Evolutionary conservation across 1,284 basidiomycete species (phyloP).

Genomic region (Leccinum solheimii): DNA sequence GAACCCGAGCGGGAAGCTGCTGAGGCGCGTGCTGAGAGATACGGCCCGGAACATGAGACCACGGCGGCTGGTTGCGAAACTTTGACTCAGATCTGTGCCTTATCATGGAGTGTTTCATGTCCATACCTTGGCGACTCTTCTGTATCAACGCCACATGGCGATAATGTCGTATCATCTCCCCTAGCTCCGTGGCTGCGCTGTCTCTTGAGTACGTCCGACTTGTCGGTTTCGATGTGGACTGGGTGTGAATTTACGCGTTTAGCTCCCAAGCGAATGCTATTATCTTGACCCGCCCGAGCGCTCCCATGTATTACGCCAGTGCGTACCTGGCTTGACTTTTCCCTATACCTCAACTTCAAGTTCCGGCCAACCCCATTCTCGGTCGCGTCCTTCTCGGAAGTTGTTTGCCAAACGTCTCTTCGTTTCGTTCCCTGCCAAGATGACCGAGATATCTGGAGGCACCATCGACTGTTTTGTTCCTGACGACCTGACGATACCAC

Average conservation of each 20-base stretch:
- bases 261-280: not conserved
- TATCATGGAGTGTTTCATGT: not conserved
- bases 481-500: constrained; percentile 69
- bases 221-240: not conserved
- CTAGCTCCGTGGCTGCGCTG: not conserved
- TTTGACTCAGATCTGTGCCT: constrained; percentile 18
- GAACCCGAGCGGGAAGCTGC: constrained; percentile 70
- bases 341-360: not conserved
- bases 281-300: not conserved
- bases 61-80: constrained; percentile 18
- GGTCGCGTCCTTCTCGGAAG: not conserved
- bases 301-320: not conserved
- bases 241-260: not conserved
- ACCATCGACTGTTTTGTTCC: constrained; percentile 54
- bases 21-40: constrained; percentile 47
- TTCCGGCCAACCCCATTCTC: not conserved
- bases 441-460: constrained; percentile 45
- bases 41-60: constrained; percentile 28
- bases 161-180: not conserved
- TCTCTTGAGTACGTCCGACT: not conserved
- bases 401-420: not conserved
- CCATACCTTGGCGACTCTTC: not conserved
- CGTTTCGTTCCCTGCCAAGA: constrained; percentile 1
- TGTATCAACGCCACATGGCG: not conserved
- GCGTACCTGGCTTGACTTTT: not conserved